A percentile compares a stretch with the other conserved stretches of the same genome.
Evolutionary conservation across 2,329 filamentous ascomycete genomes (phyloP).

Genomic region (Diplodia intermedia): DNA sequence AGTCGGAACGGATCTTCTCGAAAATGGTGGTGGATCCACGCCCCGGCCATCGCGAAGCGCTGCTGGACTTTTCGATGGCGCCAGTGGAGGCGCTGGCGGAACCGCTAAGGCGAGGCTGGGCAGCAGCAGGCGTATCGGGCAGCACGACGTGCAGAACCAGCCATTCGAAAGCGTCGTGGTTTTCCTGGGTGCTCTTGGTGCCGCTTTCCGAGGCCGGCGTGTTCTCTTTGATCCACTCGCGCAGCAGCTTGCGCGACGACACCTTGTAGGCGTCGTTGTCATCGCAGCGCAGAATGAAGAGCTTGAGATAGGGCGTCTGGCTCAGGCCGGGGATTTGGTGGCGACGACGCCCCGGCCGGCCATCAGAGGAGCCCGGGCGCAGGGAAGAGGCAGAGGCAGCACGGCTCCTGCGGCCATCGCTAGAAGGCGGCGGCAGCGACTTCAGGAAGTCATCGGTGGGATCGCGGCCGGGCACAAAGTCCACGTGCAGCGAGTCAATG

Average conservation of each 20-base stretch:
- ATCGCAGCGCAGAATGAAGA: slow-evolving; percentile 89
- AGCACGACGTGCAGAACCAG: slow-evolving; percentile 91
- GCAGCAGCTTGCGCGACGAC: slow-evolving; percentile 75
- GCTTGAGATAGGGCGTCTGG: slow-evolving; percentile 90
- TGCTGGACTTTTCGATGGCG: slow-evolving; percentile 68
- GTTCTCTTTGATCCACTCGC: slow-evolving; percentile 89
- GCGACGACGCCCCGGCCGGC: slow-evolving; percentile 64
- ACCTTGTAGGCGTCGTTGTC: slow-evolving; percentile 94
- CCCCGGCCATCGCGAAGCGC: slow-evolving; percentile 76
- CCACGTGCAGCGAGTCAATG: slow-evolving; percentile 90
- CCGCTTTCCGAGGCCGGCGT: slow-evolving; percentile 65
- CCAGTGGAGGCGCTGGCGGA: slow-evolving; percentile 57
- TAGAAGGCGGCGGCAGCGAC: slow-evolving; percentile 32
- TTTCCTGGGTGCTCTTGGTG: slow-evolving; percentile 73
- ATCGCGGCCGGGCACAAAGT: slow-evolving; percentile 71
- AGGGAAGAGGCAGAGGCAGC: slow-evolving; percentile 32
- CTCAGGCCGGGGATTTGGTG: slow-evolving; percentile 96
- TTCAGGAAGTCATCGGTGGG: slow-evolving; percentile 48
- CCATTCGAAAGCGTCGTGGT: slow-evolving; percentile 97
- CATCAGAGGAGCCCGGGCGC: slow-evolving; percentile 38
- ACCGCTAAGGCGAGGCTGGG: slow-evolving; percentile 71
- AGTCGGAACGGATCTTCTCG: slow-evolving; percentile 89
- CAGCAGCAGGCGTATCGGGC: slow-evolving; percentile 81
- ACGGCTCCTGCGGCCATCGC: slow-evolving; percentile 30
- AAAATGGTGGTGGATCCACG: slow-evolving; percentile 80